Evolutionary conservation across 108 stramenopile species (phyloP), one percentile per base, ranked within the genome.

Genomic region (Conticribra weissflogii): DNA sequence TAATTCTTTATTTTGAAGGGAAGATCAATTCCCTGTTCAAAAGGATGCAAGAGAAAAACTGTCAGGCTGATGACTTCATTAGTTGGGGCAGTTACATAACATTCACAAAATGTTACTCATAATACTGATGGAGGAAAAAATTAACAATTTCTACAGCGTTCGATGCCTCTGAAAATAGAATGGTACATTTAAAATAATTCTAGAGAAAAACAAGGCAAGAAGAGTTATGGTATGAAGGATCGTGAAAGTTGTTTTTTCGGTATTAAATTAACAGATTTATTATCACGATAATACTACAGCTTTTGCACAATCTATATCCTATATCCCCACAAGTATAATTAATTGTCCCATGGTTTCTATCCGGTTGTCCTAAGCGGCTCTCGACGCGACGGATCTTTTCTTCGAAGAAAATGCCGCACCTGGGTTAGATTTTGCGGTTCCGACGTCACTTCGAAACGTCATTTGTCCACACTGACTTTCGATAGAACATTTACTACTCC

Each of bases 341-440:
- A 14, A n/a, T n/a, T n/a, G n/a, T n/a, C n/a, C n/a, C n/a, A n/a
- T n/a, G n/a, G n/a, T n/a, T n/a, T n/a, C n/a, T n/a, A n/a, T n/a
- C n/a, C 50, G 19, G 18, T 51, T 18, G 3, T 51, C 50, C 44
- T 45, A 51, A 18, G 50, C 50, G 12, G 50, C 50, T 51, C 50
- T 51, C 19, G 50, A 51, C 19, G 16, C 50, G 4, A 51, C 19
- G 4, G 50, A 41, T 12, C 50, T 51, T 51, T 51, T 51, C 50
- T 51, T 51, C 17, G 4, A 18, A 18, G 36, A 5, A 12, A 41
- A 9, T 41, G 8, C 12, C 12, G 36, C 8, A 12, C 12, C 12
- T 41, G 36, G 5, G 36, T 12, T 12, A 12, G 36, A 12, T 5
- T 41, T 41, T 5, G 36, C 5, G 5, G 5, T 12, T 12, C 12